Base-by-base conservation (phyloP, 2,329 filamentous ascomycete species). In the Microascus cirrosus region DNA sequence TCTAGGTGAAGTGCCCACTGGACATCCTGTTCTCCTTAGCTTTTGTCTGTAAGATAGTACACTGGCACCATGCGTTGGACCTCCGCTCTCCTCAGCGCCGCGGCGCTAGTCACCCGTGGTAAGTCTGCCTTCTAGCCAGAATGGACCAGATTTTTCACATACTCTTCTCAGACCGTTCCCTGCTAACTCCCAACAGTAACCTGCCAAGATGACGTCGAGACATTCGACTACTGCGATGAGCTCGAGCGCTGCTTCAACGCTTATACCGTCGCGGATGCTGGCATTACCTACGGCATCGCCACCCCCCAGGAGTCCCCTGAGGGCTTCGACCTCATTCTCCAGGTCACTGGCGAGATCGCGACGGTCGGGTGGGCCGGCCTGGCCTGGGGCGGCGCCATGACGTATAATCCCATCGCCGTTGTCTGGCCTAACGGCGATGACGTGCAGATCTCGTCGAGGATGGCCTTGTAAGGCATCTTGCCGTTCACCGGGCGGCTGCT, bases 331-430 rank as follows among this genome's bases (percentile, higher is more conserved):
- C 67, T 69, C 12, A 70, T 76, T 5, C 45, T 77, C 24, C 74
- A 76, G 59, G 68, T 77, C 39, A 67, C 72, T 0, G 72, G 74
- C 1, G 73, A 74, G 1, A 63, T 65, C 15, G 62, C 64, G 2
- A 70, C 72, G 50, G 45, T 48, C 20, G 74, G 73, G 39, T 77
- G 74, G 74, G 70, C 71, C 2, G 74, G 73, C 2, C 63, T 77
- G 20, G 68, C 73, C 12, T 77, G 73, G 73, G 74, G 73, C 25
- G 73, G 73, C 5, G 67, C 68, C 10, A 77, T 77, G 75, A 69
- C 71, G 5, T 73, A 74, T 59, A 71, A 71, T 48, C 75, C 75
- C 2, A 64, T 77, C 0, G 69, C 72, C 1, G 60, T 77, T 32
- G 69, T 69, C 3, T 77, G 75, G 75, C 61, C 67, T 22, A 74